Conservation (phyloP, 345 rosid species). For the Salix dunnii region DNA sequence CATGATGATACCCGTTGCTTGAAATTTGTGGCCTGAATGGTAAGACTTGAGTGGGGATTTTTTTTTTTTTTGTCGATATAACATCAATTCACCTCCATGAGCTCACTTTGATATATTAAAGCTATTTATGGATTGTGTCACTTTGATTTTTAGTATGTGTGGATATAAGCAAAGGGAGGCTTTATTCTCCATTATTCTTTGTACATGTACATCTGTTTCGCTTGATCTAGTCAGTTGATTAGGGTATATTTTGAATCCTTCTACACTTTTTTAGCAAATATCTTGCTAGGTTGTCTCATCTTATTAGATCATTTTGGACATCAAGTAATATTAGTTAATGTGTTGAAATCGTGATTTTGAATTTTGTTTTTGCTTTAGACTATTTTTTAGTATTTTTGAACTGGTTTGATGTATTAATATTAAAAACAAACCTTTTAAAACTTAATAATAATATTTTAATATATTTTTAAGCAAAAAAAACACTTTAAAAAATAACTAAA, state of each 20-base stretch:
- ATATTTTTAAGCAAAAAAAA: too few relatives aligned
- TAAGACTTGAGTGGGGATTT: slow-evolving; percentile 1
- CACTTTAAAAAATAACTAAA: too few relatives aligned
- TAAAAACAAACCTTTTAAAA: too few relatives aligned
- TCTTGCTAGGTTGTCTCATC: neutral
- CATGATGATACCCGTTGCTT: slow-evolving; percentile 88
- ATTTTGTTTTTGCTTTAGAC: too few relatives aligned
- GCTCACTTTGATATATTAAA: neutral
- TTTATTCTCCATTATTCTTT: too few relatives aligned
- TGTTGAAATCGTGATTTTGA: too few relatives aligned
- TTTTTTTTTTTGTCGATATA: neutral
- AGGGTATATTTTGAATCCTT: neutral
- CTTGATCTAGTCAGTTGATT: neutral
- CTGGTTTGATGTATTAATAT: too few relatives aligned
- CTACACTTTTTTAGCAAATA: neutral
- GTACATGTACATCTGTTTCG: neutral
- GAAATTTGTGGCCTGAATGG: slow-evolving; percentile 71
- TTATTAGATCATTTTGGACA: neutral
- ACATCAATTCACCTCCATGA: neutral
- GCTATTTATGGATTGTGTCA: neutral
- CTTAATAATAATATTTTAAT: too few relatives aligned
- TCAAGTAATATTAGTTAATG: too few relatives aligned
- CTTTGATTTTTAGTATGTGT: neutral
- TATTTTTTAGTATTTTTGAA: too few relatives aligned
- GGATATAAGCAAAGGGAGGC: neutral